Evolutionary conservation across 768 basidiomycete species (phyloP).

Genomic region (Lentinula boryana): DNA sequence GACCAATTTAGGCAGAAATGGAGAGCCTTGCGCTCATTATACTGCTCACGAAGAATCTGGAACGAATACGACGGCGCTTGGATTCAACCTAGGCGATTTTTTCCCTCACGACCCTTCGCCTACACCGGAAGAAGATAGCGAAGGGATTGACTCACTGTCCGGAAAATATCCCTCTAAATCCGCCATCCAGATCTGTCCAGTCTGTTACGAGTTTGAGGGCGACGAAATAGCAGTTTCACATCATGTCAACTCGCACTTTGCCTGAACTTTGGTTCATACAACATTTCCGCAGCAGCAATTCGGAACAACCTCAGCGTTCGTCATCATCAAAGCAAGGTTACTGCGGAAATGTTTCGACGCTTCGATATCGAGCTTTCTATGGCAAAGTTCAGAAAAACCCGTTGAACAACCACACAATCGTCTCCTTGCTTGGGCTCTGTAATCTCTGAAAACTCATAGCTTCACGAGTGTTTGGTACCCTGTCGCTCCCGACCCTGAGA

Average conservation of each 20-base stretch:
- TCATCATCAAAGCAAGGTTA: not conserved
- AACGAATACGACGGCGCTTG: not conserved
- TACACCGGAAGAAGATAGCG: not conserved
- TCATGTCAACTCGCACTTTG: not conserved
- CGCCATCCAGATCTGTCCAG: not conserved
- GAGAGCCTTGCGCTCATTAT: not conserved
- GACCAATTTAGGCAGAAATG: not conserved
- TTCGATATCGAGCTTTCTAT: not conserved
- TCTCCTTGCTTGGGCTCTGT: too few relatives aligned
- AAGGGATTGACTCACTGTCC: too few relatives aligned
- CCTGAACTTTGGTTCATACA: not conserved
- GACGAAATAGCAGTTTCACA: not conserved
- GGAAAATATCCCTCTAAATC: not conserved
- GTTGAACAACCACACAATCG: too few relatives aligned
- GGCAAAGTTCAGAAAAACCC: too few relatives aligned
- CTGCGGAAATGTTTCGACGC: not conserved
- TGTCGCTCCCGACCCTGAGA: not conserved
- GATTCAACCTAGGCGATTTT: not conserved
- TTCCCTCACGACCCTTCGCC: not conserved
- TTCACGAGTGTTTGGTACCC: too few relatives aligned
- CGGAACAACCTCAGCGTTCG: not conserved
- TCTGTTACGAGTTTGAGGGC: slow-evolving; percentile 1
- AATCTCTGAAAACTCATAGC: too few relatives aligned
- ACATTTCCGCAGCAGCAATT: not conserved
- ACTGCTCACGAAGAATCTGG: not conserved